A percentile compares a stretch with the other conserved stretches of the same genome.
These are phyloP conservation scores for Gelatoporia subvermispora DNA, from an alignment of 768 basidiomycete genomes.

Conservation along the genomic window DNA sequence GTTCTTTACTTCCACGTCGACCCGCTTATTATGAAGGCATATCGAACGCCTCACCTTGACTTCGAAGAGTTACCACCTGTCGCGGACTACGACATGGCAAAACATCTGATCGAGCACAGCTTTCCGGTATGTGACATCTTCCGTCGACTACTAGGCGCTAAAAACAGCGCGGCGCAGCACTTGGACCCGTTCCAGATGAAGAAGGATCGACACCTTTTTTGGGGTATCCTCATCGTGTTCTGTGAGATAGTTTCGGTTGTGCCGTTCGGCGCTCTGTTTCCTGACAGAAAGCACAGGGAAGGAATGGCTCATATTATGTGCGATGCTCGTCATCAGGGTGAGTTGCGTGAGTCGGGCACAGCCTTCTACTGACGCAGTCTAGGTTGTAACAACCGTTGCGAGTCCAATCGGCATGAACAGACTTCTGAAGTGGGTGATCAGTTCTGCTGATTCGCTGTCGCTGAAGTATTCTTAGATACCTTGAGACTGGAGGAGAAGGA, in stretches of 20 bases:
- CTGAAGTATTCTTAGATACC: slow-evolving; percentile 34
- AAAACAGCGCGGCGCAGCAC: slow-evolving; percentile 13
- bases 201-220: slow-evolving; percentile 26
- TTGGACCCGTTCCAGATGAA: slow-evolving; percentile 30
- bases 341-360: slow-evolving; percentile 29
- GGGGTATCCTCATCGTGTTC: slow-evolving; percentile 21
- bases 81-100: slow-evolving; percentile 21
- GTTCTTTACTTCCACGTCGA: slow-evolving; percentile 37
- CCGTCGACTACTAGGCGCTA: neutral
- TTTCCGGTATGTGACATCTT: slow-evolving; percentile 17
- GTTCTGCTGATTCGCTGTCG: slow-evolving; percentile 7
- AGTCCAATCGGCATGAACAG: slow-evolving; percentile 31
- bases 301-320: slow-evolving; percentile 3
- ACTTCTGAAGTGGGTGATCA: slow-evolving; percentile 25
- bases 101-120: slow-evolving; percentile 16
- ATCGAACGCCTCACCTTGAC: slow-evolving; percentile 22
- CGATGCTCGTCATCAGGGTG: slow-evolving; percentile 4
- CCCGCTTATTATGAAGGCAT: slow-evolving; percentile 28
- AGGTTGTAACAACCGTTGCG: slow-evolving; percentile 21
- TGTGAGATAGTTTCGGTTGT: neutral
- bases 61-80: slow-evolving; percentile 29
- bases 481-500: slow-evolving; percentile 50
- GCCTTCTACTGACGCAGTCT: slow-evolving; percentile 27
- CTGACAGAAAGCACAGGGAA: neutral
- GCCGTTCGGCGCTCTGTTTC: no score